These are phyloP conservation scores for Dendrobium officinale DNA, from an alignment of 106 monocot genomes.

Conservation along the genomic window DNA sequence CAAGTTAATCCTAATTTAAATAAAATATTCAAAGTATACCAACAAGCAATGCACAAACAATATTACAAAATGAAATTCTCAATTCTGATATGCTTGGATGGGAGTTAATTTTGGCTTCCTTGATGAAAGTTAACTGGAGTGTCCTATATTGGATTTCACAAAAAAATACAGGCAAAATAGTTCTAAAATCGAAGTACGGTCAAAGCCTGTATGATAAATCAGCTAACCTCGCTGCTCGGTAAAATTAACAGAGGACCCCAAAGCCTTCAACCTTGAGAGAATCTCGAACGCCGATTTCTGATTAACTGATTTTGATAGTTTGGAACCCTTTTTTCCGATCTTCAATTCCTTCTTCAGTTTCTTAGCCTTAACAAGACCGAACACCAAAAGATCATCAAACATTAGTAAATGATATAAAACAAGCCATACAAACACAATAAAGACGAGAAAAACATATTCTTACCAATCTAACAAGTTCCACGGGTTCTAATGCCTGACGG, in stretches of 20 bases:
- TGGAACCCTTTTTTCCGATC: slow-evolving; percentile 31
- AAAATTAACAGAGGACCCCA: slow-evolving; percentile 14
- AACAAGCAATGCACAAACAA: too few species aligned
- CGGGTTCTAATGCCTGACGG: slow-evolving; percentile 39
- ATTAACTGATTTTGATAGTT: slow-evolving; percentile 43
- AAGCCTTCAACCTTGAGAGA: slow-evolving; percentile 41
- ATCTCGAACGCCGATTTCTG: slow-evolving; percentile 60
- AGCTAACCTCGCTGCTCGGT: slow-evolving; percentile 52
- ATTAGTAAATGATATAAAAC: neutral
- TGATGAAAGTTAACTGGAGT: too few species aligned
- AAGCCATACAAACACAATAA: neutral
- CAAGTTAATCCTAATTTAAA: too few species aligned
- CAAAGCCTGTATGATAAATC: neutral
- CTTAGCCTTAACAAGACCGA: slow-evolving; percentile 40
- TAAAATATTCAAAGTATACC: too few species aligned
- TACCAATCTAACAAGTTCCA: slow-evolving; percentile 61
- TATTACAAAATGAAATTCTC: too few species aligned
- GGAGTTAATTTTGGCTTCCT: too few species aligned
- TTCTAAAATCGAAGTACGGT: too few species aligned
- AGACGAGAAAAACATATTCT: neutral
- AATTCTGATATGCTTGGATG: too few species aligned
- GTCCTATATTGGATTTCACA: too few species aligned
- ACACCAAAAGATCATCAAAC: slow-evolving; percentile 2
- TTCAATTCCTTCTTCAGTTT: slow-evolving; percentile 36
- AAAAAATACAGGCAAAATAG: neutral